A percentile compares a stretch with the other conserved stretches of the same genome.
Evolutionary conservation across 257 asterid species (phyloP).

Genomic region (Solanum stenotomum): DNA sequence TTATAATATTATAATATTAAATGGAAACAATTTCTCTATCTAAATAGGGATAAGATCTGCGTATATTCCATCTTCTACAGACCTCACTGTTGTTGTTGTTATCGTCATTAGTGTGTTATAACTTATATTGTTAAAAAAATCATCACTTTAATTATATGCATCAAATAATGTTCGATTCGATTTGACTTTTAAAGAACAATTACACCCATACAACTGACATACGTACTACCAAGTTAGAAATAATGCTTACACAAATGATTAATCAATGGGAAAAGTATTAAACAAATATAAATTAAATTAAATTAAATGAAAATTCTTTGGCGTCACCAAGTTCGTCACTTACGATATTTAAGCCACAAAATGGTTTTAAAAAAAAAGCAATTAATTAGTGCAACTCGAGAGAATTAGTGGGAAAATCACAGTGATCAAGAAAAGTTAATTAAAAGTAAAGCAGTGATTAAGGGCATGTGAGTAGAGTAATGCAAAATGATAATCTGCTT

Average conservation of each 20-base stretch:
- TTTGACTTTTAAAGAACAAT: neutral
- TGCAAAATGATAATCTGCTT: constrained; percentile 12
- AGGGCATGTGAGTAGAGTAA: constrained; percentile 33
- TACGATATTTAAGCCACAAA: neutral
- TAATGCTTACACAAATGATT: neutral
- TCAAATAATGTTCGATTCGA: neutral
- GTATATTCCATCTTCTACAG: rapidly evolving
- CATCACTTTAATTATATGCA: neutral
- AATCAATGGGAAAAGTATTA: neutral
- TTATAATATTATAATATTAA: neutral
- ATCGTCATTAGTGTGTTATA: neutral
- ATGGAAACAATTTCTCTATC: neutral
- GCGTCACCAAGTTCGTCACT: neutral
- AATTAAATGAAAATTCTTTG: neutral
- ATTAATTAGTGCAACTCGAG: neutral
- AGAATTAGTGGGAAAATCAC: constrained; percentile 16
- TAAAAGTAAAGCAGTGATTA: neutral
- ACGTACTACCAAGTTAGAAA: neutral
- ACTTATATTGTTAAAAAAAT: neutral
- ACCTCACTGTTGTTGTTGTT: no score
- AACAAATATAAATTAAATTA: neutral
- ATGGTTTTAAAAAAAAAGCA: no score
- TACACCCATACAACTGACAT: neutral
- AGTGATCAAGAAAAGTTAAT: constrained; percentile 18
- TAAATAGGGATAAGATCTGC: rapidly evolving